Evolutionary conservation across 306 rosid species (phyloP).

Genomic region (Acacia crassicarpa): DNA sequence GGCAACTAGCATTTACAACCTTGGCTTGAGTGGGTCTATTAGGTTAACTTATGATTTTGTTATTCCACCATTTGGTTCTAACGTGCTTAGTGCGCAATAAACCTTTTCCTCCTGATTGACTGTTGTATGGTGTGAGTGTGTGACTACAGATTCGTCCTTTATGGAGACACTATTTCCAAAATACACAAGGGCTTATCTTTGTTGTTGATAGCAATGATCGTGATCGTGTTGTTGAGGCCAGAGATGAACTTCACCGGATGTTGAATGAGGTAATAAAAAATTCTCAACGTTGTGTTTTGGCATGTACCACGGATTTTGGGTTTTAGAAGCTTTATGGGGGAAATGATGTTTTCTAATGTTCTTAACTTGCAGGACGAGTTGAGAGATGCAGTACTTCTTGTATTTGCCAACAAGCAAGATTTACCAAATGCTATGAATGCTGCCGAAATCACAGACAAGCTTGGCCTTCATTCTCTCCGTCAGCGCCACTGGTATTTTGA

Average conservation of each 20-base stretch:
- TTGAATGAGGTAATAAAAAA: slow-evolving; percentile 39
- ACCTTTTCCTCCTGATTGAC: neutral
- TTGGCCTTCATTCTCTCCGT: slow-evolving; percentile 44
- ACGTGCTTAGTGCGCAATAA: slow-evolving; percentile 2
- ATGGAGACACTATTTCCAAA: slow-evolving; percentile 49
- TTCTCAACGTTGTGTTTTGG: neutral
- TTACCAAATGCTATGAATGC: slow-evolving; percentile 49
- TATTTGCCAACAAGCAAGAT: slow-evolving; percentile 50
- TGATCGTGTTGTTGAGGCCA: slow-evolving; percentile 45
- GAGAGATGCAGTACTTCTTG: slow-evolving; percentile 45
- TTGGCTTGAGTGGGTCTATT: neutral
- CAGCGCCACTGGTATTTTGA: slow-evolving; percentile 41
- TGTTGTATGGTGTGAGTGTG: slow-evolving; percentile 15
- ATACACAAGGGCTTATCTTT: slow-evolving; percentile 46
- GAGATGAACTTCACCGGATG: slow-evolving; percentile 48
- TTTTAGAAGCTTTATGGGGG: neutral
- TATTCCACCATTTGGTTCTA: neutral
- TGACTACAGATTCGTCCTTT: slow-evolving; percentile 36
- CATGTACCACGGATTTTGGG: neutral
- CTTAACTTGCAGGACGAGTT: slow-evolving; percentile 34
- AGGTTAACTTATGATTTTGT: neutral
- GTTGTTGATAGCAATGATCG: slow-evolving; percentile 46
- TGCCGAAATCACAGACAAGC: slow-evolving; percentile 43
- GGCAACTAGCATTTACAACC: neutral
- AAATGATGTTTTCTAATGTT: slow-evolving; percentile 3